Base-by-base conservation (phyloP, 108 stramenopile genomes). In the Cylindrotheca closterium region DNA sequence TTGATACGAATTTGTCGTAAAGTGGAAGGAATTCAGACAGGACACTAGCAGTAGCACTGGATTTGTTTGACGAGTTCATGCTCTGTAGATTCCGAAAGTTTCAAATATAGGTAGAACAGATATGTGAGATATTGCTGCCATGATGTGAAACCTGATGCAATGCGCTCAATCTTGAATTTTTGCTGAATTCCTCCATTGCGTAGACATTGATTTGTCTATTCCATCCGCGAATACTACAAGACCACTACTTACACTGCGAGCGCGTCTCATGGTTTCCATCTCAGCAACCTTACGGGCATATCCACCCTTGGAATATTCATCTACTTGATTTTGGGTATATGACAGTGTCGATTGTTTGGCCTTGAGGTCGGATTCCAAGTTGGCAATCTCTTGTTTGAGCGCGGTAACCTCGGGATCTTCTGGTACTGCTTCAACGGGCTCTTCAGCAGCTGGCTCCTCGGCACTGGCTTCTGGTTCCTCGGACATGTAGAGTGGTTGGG, bases 271-370 rank as follows among this genome's bases (percentile, higher is more conserved):
- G 60, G 85, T 81, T 74, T 92, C 91, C 73, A 92, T 81, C 47
- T 82, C 75, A 3, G 91, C 91, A 12, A 92, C 87, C 52, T 84
- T 81, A 32, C 91, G 79, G 1, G 87, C 91, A 61, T 89, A 92
- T 64, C 91, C 91, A 47, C 65, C 71, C 47, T 81, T 71, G 51
- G 84, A 79, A 61, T 84, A 87, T 66, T 81, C 73, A n/a, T 89
- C 91, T 22, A 75, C 82, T 46, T 64, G 48, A 29, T 89, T 84
- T 47, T 68, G 34, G 10, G 74, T 50, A 55, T 55, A 60, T 27
- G 57, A 58, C n/a, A 89, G 54, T 24, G 63, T 32, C n/a, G 68
- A 49, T 50, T 70, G 65, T 55, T 85, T 87, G 29, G 64, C 68
- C 55, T 87, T 85, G 55, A 89, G 56, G 1, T 63, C 37, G 4